Evolutionary conservation across 108 stramenopile species (phyloP), one percentile per base, ranked within the genome.

Genomic region (Skeletonema marinoi): DNA sequence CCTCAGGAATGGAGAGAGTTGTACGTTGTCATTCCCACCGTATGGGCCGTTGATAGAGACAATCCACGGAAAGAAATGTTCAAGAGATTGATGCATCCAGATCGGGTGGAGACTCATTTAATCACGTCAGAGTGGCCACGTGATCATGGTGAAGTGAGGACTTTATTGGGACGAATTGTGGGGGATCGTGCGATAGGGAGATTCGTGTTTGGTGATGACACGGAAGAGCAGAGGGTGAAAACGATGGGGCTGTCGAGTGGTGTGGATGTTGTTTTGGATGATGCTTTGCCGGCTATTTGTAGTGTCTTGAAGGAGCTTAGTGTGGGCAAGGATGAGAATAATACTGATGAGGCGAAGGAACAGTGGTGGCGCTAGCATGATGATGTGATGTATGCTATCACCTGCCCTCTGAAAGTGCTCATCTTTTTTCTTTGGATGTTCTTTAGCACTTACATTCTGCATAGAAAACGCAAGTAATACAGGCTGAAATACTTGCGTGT

Each of bases 41-140:
- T 72, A 5, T 72, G 71, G 71, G 62, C 71, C 16, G 71, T 63
- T 0, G 16, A 63, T 32, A n/a, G 1, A 8, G 62, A 50, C 12
- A 72, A 72, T 48, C 71, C 71, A 32, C 61, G 71, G 6, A 72
- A 72, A 48, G 61, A 61, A 44, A 72, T 72, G 48, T 63, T 72
- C 2, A 8, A 11, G 2, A 29, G 42, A 63, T 11, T 72, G 10
- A 72, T 72, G 62, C 42, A 62, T 11, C 25, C 60, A 17, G 71
- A 48, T 32, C 60, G 42, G 32, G 61, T 33, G 0, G 31, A 72
- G 17, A 72, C 61, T n/a, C 71, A 72, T 46, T 62, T 72, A 4
- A 72, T 72, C 16, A 64, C 62, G 13, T 29, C 39, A 13, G 71
- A 72, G 29, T 72, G 41, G 12, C 62, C 71, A 31, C 71, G 71